Evolutionary conservation across 192 early-diverging fungal genomes (phyloP), one percentile per base, ranked within the genome.

Genomic region (Linnemannia elongata): DNA sequence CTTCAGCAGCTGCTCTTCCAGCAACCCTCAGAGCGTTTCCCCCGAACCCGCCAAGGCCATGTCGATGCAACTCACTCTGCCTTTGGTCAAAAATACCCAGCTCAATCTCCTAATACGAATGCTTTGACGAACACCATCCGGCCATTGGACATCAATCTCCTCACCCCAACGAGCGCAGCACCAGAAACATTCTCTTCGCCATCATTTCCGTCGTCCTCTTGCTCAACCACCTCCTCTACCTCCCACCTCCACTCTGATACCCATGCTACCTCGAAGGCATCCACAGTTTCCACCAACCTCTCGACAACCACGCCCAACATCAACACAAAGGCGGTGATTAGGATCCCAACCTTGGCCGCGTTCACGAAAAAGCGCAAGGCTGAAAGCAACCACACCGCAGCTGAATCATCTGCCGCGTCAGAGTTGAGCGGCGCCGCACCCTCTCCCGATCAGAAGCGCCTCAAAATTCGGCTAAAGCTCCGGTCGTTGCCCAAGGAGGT

Each of bases 121-220:
- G 30, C 60, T 15, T 47, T 74, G 44, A 82, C 73, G 18, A 75
- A 20, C 22, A 41, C 52, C 35, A 68, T 66, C 52, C 35, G 17
- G 15, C 24, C 74, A 66, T 57, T 38, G 49, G 33, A 41, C 60
- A 35, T 76, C 38, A 39, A 54, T 76, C 38, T 76, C 68, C 75
- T 71, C 69, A 68, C 80, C 36, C 75, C 80, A 27, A 76, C 80
- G 2, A 74, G 74, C 17, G 75, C 80, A 35, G 66, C 75, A 66
- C 75, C 74, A 27, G 75, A 74, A 7, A 76, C 80, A 6, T 69
- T 82, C 45, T 82, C 80, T 6, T 76, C 80, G 17, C 74, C 47
- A 9, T 76, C 80, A 1, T 66, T 66, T 12, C 60, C 60, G 12
- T 66, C 60, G 27, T 66, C 60, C 60, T 72, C 80, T 10, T 82